Evolutionary conservation across 1,284 basidiomycete species (phyloP).

Genomic region (Melampsora americana): DNA sequence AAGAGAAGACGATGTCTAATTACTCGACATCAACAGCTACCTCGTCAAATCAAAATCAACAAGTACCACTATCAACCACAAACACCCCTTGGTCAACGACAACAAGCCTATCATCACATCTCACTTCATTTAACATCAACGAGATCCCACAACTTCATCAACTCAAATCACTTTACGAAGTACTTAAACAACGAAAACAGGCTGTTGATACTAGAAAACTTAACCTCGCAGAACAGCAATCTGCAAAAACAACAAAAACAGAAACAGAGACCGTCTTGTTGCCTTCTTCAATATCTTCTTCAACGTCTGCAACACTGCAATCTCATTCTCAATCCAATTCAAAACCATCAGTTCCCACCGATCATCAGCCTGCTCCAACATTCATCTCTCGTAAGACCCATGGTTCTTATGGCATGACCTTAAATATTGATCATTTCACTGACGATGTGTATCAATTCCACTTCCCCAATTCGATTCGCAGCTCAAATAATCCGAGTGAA

Average conservation of each 20-base stretch:
- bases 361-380: background rate
- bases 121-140: constrained; percentile 4
- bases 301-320: background rate
- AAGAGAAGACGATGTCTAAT: too few species aligned
- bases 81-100: background rate
- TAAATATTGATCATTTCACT: background rate
- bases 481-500: background rate
- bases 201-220: constrained; percentile 3
- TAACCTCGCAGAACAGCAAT: background rate
- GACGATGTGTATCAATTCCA: background rate
- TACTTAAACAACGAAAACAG: background rate
- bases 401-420: background rate
- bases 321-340: background rate
- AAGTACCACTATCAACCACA: too few species aligned
- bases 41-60: too few species aligned
- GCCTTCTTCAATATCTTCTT: background rate
- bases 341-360: background rate
- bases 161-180: background rate
- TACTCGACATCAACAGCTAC: too few species aligned
- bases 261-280: too few species aligned
- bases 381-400: background rate
- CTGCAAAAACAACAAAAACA: background rate
- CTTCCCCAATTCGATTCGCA: background rate
- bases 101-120: background rate
- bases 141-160: constrained; percentile 16